These are phyloP conservation scores for Gremmenia infestans DNA, from an alignment of 2,329 filamentous ascomycete genomes.

Conservation along the genomic window DNA sequence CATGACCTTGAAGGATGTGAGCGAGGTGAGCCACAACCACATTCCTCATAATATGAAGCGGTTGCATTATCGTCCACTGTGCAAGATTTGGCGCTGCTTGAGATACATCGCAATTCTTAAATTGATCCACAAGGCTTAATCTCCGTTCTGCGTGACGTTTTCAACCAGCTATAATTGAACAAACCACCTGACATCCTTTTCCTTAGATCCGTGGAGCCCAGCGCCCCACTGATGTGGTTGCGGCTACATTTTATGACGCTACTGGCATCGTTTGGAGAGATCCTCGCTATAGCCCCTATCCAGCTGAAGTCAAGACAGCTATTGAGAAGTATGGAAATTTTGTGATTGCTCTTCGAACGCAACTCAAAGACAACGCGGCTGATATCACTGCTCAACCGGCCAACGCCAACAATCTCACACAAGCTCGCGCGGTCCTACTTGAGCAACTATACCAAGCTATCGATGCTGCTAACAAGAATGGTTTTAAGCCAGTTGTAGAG, in stretches of 20 bases:
- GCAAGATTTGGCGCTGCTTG: no score
- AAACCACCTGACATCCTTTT: not conserved
- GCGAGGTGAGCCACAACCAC: constrained; percentile 23
- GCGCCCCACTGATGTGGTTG: constrained; percentile 40
- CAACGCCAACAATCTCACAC: constrained; percentile 36
- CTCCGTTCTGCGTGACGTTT: not conserved
- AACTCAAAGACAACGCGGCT: constrained; percentile 26
- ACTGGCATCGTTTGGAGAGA: constrained; percentile 47
- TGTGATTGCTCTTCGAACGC: constrained; percentile 25
- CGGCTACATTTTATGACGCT: constrained; percentile 49
- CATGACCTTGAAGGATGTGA: constrained; percentile 25
- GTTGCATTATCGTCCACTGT: no score
- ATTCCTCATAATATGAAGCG: no score
- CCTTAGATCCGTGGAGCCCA: constrained; percentile 25
- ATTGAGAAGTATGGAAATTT: constrained; percentile 31
- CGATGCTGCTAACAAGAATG: constrained; percentile 49
- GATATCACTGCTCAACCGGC: constrained; percentile 20
- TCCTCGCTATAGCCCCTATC: constrained; percentile 27
- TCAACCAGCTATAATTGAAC: not conserved
- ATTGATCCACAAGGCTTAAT: no score
- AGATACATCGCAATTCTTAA: no score
- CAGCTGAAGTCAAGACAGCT: constrained; percentile 25
- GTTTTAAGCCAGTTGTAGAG: constrained; percentile 50
- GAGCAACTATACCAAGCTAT: constrained; percentile 47
- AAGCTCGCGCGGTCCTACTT: constrained; percentile 40